A percentile compares a stretch with the other conserved stretches of the same genome.
Conservation (phyloP, 345 rosid genomes). For the Syzygium jambos region DNA sequence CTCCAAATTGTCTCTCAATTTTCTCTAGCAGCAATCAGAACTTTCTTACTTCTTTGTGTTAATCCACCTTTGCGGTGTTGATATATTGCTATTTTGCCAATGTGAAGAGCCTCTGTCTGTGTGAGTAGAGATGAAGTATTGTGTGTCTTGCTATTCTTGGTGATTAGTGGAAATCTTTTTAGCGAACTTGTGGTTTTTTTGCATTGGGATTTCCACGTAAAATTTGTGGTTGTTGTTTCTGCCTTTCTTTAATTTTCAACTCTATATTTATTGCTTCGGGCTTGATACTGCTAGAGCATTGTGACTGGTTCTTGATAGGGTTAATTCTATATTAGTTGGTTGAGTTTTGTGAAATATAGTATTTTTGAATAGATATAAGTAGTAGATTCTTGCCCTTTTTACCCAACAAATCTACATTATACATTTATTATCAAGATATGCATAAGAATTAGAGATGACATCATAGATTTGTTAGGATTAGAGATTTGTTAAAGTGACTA, state of each 20-base stretch:
- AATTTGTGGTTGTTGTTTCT: background rate
- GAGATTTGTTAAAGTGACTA: background rate
- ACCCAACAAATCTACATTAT: background rate
- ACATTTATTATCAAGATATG: background rate
- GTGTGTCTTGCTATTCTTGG: background rate
- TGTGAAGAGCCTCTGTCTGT: background rate
- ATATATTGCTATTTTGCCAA: background rate
- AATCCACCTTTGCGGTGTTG: background rate
- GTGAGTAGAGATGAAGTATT: background rate
- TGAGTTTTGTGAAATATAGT: background rate
- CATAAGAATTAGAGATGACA: background rate
- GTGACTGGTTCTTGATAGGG: background rate
- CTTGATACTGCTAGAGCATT: background rate
- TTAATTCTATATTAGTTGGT: background rate
- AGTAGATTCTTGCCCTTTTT: background rate
- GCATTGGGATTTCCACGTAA: background rate
- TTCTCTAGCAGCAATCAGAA: background rate
- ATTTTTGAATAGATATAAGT: background rate
- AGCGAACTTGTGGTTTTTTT: background rate
- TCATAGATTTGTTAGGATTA: background rate
- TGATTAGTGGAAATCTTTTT: background rate
- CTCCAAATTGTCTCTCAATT: background rate
- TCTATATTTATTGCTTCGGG: background rate
- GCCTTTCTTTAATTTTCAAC: background rate
- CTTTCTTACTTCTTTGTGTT: background rate